A percentile compares a stretch with the other conserved stretches of the same genome.
Evolutionary conservation across 108 stramenopile species (phyloP).

Genomic region (Cyclotella atomus): DNA sequence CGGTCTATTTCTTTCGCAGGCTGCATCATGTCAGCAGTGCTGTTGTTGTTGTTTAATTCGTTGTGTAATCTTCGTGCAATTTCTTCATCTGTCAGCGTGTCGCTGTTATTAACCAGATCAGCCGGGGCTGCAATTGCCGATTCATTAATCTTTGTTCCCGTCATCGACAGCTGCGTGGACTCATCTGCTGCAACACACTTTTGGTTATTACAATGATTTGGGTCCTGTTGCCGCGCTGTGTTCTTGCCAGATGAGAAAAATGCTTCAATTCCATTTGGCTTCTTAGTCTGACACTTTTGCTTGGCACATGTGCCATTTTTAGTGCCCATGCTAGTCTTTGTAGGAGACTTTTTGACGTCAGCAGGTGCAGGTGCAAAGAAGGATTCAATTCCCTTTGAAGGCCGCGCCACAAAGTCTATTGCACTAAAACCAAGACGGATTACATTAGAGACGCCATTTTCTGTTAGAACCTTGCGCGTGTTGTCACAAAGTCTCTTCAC

Average conservation of each 20-base stretch:
- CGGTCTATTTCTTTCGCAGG: slow-evolving; percentile 31
- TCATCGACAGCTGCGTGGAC: not conserved
- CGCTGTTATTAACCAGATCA: not conserved
- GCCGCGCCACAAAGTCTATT: slow-evolving; percentile 48
- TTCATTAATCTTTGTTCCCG: no score
- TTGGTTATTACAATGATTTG: not conserved
- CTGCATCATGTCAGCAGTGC: not conserved
- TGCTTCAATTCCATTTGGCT: slow-evolving; percentile 14
- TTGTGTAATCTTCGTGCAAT: slow-evolving; percentile 29
- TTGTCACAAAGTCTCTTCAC: slow-evolving; percentile 38
- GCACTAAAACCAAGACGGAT: slow-evolving; percentile 57
- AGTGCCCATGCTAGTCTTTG: not conserved
- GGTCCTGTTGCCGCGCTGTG: not conserved
- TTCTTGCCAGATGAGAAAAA: slow-evolving; percentile 24
- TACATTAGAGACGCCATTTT: slow-evolving; percentile 19
- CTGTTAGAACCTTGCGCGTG: slow-evolving; percentile 36
- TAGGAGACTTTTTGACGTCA: not conserved
- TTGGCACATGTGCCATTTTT: not conserved
- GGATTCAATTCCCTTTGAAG: slow-evolving; percentile 53
- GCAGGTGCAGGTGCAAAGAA: slow-evolving; percentile 33
- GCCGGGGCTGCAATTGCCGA: not conserved
- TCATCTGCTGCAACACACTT: not conserved
- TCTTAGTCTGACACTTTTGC: not conserved
- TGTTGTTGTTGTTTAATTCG: slow-evolving; percentile 12
- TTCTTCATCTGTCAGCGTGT: slow-evolving; percentile 26